Base-by-base conservation (phyloP, 1,284 basidiomycete genomes). In the Irpex lacteus region DNA sequence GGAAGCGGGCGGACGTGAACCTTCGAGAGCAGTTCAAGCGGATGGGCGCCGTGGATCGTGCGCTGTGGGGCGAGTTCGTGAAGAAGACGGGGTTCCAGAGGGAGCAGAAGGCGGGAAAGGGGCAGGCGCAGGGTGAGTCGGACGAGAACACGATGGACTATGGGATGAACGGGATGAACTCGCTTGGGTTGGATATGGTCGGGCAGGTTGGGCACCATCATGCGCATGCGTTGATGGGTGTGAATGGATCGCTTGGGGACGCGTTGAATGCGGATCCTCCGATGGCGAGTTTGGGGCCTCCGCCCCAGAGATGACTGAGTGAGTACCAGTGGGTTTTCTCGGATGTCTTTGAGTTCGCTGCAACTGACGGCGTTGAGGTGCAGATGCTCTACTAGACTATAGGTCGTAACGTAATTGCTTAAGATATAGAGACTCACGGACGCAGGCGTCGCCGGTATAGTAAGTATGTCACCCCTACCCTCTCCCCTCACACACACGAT, bases 11-110 rank as follows among this genome's bases (percentile, higher is more conserved):
- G 2, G 79, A 80, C 40, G 73, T 74, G 57, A 73, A 68, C 5
- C 68, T 88, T 60, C 76, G 81, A 21, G 78, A 78, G 59, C 74
- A 81, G 70, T 88, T 83, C 66, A 83, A 85, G 70, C 71, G 73
- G 8, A 80, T 86, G 80, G 86, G 82, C 1, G 74, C 75, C 15
- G 84, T 84, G 66, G 86, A 88, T 70, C 72, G 81, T 2, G 86
- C 84, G 4, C 81, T 83, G 65, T 89, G 87, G 88, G 85, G 86
- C 5, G 87, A 88, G 73, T 87, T 87, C 71, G 84, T 87, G 62
- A 76, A 84, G 68, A 66, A 66, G 56, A 64, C 65, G 60, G 65
- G 61, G 32, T 65, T 63, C 36, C n/a, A 54, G 52, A 61, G 65
- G 47, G 65, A 66, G 26, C 37, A 56, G 18, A 34, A 47, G 54